phyloP scores from a whole-genome alignment of 1,284 basidiomycete genomes.

The Singerocomus rubriflavus region DNA sequence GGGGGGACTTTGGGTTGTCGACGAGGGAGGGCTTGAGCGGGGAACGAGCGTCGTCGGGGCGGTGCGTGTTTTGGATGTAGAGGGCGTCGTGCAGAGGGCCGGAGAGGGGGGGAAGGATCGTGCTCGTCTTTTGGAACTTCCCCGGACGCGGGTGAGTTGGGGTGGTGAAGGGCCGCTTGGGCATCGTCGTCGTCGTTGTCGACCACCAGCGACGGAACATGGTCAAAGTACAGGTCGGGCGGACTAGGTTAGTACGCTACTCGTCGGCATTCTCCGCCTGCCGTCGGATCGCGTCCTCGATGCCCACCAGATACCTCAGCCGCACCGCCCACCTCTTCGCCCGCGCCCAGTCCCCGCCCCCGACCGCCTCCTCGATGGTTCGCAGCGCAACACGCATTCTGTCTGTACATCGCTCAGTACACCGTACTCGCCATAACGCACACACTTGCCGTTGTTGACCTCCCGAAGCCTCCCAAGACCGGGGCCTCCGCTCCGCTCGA shows the following conservation, averaged over 20 bases:
- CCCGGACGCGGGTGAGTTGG: slow-evolving; percentile 6
- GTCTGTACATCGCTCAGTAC: slow-evolving; percentile 38
- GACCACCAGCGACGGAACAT: too few species aligned
- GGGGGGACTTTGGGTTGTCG: slow-evolving; percentile 46
- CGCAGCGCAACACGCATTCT: slow-evolving; percentile 49
- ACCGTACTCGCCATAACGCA: neutral
- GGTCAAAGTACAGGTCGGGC: too few species aligned
- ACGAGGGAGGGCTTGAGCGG: slow-evolving; percentile 33
- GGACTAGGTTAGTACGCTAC: too few species aligned
- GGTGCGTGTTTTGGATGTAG: slow-evolving; percentile 17
- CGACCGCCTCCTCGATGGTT: slow-evolving; percentile 53
- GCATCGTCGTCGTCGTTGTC: neutral
- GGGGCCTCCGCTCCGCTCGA: slow-evolving; percentile 60
- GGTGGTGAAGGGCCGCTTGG: slow-evolving; percentile 16
- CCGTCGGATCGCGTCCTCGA: slow-evolving; percentile 63
- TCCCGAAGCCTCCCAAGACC: slow-evolving; percentile 50
- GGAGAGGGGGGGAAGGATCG: neutral
- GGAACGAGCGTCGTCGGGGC: slow-evolving; percentile 1
- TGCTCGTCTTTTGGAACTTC: slow-evolving; percentile 10
- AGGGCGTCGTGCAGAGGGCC: slow-evolving; percentile 29
- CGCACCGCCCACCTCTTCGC: slow-evolving; percentile 64
- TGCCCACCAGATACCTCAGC: slow-evolving; percentile 76
- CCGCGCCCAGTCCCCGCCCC: slow-evolving; percentile 49
- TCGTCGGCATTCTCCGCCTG: slow-evolving; percentile 39
- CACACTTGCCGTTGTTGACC: slow-evolving; percentile 59